Conservation (phyloP, 805 yeast species). For the Starmerella etchellsii region DNA sequence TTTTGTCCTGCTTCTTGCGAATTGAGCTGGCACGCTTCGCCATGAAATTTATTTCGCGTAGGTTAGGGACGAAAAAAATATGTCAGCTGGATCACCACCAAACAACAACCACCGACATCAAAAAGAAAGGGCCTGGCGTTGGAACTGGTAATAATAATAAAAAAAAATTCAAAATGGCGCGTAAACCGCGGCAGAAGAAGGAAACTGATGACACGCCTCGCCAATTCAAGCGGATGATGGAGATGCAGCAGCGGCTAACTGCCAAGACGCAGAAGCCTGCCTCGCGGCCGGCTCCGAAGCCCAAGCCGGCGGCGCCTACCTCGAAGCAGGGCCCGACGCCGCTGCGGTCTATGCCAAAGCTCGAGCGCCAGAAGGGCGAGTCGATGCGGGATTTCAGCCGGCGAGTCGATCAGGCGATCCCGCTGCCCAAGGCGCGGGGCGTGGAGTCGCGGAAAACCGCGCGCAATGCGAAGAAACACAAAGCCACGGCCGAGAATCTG, state of each 20-base stretch:
- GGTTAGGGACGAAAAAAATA: slow-evolving; percentile 2
- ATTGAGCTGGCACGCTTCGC: slow-evolving; percentile 9
- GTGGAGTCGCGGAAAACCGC: slow-evolving; percentile 24
- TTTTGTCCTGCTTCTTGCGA: slow-evolving; percentile 5
- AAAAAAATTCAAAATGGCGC: neutral
- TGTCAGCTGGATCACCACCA: neutral
- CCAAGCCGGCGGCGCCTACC: neutral
- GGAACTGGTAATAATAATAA: neutral
- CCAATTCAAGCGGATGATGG: slow-evolving; percentile 25
- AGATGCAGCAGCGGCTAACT: slow-evolving; percentile 5
- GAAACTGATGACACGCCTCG: slow-evolving; percentile 28
- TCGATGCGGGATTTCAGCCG: slow-evolving; percentile 29
- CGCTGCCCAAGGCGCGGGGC: slow-evolving; percentile 28
- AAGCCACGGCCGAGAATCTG: slow-evolving; percentile 20
- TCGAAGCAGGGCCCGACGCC: slow-evolving; percentile 9
- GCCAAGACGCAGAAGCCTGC: too few species aligned
- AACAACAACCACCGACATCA: too few species aligned
- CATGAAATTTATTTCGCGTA: too few species aligned
- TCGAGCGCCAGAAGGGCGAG: slow-evolving; percentile 26
- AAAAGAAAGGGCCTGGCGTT: too few species aligned
- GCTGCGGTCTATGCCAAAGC: neutral
- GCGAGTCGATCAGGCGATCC: slow-evolving; percentile 32
- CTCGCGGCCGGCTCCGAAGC: neutral
- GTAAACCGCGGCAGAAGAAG: slow-evolving; percentile 12
- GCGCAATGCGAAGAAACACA: slow-evolving; percentile 22